Percentiles rank a stretch among this genome's conserved stretches.
Evolutionary conservation across 805 yeast species (phyloP).

Genomic region (Barnettozyma siamensis): DNA sequence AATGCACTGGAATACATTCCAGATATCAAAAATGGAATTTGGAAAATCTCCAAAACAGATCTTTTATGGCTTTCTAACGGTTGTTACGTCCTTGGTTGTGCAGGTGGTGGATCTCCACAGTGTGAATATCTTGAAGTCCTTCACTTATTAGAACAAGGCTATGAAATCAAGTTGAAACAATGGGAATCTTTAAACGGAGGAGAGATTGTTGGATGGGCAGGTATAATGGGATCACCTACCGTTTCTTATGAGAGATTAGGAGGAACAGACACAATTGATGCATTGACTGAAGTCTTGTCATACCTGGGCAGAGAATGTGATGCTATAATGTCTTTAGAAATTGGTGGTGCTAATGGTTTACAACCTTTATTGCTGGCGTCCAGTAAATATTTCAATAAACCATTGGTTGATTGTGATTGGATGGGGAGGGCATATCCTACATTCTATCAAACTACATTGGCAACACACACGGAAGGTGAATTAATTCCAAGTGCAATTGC

Average conservation of each 20-base stretch:
- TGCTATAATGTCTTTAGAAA: constrained; percentile 32
- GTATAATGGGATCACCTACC: constrained; percentile 40
- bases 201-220: constrained; percentile 28
- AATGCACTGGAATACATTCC: constrained; percentile 27
- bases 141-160: constrained; percentile 30
- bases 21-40: constrained; percentile 26
- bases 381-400: constrained; percentile 22
- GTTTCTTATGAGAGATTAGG: constrained; percentile 36
- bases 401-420: constrained; percentile 32
- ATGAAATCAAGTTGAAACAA: constrained; percentile 29
- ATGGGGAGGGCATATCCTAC: constrained; percentile 48
- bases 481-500: constrained; percentile 27
- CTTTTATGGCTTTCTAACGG: constrained; percentile 34
- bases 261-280: constrained; percentile 27
- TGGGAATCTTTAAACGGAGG: constrained; percentile 23
- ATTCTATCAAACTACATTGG: constrained; percentile 37
- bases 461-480: constrained; percentile 19
- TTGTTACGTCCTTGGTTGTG: constrained; percentile 40
- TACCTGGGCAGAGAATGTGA: constrained; percentile 24
- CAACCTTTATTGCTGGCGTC: constrained; percentile 22
- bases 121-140: constrained; percentile 30
- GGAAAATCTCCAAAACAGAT: constrained; percentile 36
- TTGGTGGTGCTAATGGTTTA: constrained; percentile 39
- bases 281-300: constrained; percentile 26
- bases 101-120: constrained; percentile 45